Base-by-base conservation (phyloP, 108 stramenopile genomes). In the Fistulifera pelliculosa region DNA sequence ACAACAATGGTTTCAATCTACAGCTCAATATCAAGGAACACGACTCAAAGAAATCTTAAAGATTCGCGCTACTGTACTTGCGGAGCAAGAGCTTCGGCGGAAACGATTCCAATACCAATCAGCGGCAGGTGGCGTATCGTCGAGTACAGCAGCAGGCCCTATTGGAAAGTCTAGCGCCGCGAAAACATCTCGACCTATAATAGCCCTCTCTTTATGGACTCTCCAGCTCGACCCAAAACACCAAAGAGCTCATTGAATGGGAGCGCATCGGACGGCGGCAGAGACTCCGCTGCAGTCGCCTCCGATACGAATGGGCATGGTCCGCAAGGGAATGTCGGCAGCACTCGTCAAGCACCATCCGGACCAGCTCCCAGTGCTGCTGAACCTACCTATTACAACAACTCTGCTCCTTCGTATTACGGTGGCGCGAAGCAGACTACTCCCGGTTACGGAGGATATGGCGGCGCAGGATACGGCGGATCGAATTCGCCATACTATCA, bases 51-150 rank as follows among this genome's bases (percentile, higher is more conserved):
- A 67, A 28, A 76, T 78, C 47, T 50, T 91, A 53, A 81, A 84
- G 61, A 59, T 80, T 21, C 50, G 90, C 31, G 75, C 73, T 40
- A 58, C 71, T 21, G 81, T 87, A 17, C 55, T 91, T 52, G 58
- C 76, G n/a, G 81, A 83, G 51, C 90, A 87, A 67, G 80, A 81
- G 60, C 56, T 66, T 58, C 83, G 85, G 22, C 66, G 71, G 23
- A 83, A 83, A 59, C 58, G 81, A 41, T 69, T 77, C 52, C n/a
- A n/a, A n/a, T n/a, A n/a, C n/a, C 60, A 62, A 49, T 38, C 59
- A 23, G 61, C 17, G 5, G 38, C 24, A 16, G 49, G 58, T 18
- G 26, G 49, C 24, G 43, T 45, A 35, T 52, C 56, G 35, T 25
- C n/a, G n/a, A n/a, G 26, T 11, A 61, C 15, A 7, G 28, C 15